Percentiles rank a stretch among this genome's conserved stretches.
phyloP scores from a whole-genome alignment of 2,329 filamentous ascomycete genomes.

The Microcera coccophila region DNA sequence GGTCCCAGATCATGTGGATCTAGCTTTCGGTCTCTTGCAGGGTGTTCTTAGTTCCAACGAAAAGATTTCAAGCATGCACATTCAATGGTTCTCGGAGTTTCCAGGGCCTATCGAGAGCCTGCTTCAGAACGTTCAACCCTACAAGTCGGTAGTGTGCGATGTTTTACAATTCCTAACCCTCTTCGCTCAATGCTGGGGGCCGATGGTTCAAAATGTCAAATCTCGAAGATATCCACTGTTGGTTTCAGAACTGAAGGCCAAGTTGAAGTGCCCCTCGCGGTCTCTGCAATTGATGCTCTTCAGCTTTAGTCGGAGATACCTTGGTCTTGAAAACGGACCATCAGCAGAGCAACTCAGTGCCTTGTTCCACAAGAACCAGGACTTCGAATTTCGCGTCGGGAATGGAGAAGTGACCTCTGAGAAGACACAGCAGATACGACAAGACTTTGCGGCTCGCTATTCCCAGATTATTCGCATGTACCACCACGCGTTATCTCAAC shows the following conservation, averaged over 20 bases:
- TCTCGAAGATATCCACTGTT: slow-evolving; percentile 27
- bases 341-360: slow-evolving; percentile 14
- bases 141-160: slow-evolving; percentile 3
- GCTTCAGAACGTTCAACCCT: slow-evolving; percentile 1
- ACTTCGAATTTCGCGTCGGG: slow-evolving; percentile 17
- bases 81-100: slow-evolving; percentile 30
- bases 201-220: slow-evolving; percentile 8
- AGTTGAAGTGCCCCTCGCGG: slow-evolving; percentile 26
- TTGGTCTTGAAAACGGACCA: slow-evolving; percentile 22
- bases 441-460: slow-evolving; percentile 1
- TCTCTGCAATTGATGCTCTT: slow-evolving; percentile 28
- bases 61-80: slow-evolving; percentile 17
- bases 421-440: slow-evolving; percentile 7
- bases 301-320: slow-evolving; percentile 25
- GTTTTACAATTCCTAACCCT: slow-evolving; percentile 22
- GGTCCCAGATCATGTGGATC: slow-evolving; percentile 13
- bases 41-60: slow-evolving; percentile 22
- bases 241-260: slow-evolving; percentile 20
- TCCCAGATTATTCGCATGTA: background rate
- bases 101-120: slow-evolving; percentile 11
- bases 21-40: slow-evolving; percentile 18
- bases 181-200: slow-evolving; percentile 22
- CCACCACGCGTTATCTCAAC: too few relatives aligned
- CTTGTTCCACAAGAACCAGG: slow-evolving; percentile 24
- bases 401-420: slow-evolving; percentile 8